These are phyloP conservation scores for Sphaerosporella brunnea DNA, from an alignment of 495 filamentous ascomycete genomes.

Conservation along the genomic window DNA sequence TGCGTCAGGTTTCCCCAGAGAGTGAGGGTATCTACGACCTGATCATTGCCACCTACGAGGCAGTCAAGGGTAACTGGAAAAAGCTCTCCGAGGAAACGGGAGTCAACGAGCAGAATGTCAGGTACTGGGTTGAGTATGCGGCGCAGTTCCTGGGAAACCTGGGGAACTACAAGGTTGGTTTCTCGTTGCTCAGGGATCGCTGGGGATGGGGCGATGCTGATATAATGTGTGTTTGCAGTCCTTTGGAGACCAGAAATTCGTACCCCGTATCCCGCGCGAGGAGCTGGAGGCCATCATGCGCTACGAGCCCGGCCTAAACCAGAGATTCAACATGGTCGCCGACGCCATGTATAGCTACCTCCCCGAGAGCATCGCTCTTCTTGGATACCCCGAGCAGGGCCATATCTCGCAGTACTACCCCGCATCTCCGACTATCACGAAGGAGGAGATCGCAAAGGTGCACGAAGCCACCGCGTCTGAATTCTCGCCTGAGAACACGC, in stretches of 20 bases:
- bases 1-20: conserved; percentile 81
- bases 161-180: conserved; percentile 70
- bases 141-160: conserved; percentile 77
- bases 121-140: conserved; percentile 69
- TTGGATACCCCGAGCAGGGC: conserved; percentile 66
- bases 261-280: conserved; percentile 54
- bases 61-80: conserved; percentile 63
- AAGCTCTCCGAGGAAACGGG: conserved; percentile 48
- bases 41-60: conserved; percentile 59
- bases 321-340: conserved; percentile 47
- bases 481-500: conserved; percentile 62
- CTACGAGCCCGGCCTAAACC: conserved; percentile 39
- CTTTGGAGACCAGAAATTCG: conserved; percentile 88
- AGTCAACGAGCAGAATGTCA: conserved; percentile 49
- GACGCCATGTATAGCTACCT: conserved; percentile 59
- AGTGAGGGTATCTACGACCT: conserved; percentile 82
- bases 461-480: conserved; percentile 14
- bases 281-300: conserved; percentile 55
- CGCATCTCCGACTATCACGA: conserved; percentile 64
- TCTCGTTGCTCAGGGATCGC: neutral
- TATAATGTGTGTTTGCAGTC: conserved; percentile 18
- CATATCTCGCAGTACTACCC: conserved; percentile 91
- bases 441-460: conserved; percentile 40
- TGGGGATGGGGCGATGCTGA: neutral
- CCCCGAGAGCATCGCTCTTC: conserved; percentile 52